These are phyloP conservation scores for Cardamine chenopodiifolia DNA, from an alignment of 345 rosid species.

Conservation along the genomic window DNA sequence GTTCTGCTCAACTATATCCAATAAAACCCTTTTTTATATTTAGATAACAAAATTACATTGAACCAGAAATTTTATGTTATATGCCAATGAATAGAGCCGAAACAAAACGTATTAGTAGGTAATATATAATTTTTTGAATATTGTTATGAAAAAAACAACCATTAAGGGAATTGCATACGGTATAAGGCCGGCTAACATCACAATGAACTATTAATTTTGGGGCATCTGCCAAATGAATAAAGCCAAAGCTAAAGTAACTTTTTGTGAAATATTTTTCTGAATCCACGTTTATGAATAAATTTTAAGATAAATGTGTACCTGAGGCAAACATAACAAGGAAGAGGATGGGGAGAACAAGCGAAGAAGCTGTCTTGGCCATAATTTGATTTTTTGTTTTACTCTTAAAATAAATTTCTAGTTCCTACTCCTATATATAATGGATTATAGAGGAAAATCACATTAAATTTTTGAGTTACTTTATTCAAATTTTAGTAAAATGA, in stretches of 20 bases:
- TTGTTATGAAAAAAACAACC: not conserved
- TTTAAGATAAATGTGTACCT: slow-evolving; percentile 14
- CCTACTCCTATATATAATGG: not conserved
- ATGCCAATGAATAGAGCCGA: not conserved
- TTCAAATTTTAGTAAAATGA: not conserved
- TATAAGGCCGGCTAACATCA: not conserved
- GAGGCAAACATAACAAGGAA: slow-evolving; percentile 10
- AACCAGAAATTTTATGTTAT: not conserved
- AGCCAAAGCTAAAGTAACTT: not conserved
- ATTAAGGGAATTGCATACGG: not conserved
- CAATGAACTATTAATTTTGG: not conserved
- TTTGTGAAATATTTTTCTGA: not conserved
- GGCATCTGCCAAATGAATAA: not conserved
- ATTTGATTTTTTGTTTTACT: not conserved
- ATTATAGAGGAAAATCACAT: not conserved
- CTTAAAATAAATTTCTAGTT: not conserved
- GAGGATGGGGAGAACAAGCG: not conserved
- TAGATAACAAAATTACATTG: not conserved
- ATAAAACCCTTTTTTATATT: not conserved
- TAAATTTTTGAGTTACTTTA: not conserved
- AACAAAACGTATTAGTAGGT: not conserved
- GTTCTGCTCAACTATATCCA: slow-evolving; percentile 25
- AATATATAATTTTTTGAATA: too few relatives aligned
- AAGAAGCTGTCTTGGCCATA: slow-evolving; percentile 19
- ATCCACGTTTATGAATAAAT: not conserved